Evolutionary conservation across 345 rosid species (phyloP), one percentile per base, ranked within the genome.

Genomic region (Eucalyptus rudis): DNA sequence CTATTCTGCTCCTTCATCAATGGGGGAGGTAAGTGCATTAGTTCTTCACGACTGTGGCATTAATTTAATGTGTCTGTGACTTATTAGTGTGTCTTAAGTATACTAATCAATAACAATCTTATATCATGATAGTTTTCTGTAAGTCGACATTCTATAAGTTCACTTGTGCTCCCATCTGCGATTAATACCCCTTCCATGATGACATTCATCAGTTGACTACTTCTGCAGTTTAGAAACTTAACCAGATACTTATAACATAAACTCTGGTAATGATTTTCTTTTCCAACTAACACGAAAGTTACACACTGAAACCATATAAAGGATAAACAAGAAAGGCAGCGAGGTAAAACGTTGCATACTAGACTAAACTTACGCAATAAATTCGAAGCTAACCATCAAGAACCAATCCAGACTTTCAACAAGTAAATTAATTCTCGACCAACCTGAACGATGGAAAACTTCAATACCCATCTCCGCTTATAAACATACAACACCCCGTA

Each of bases 361-460:
- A 36, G 8, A 20, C 45, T 76, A 36, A 58, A 59, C 80, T 31
- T 19, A 19, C 13, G 56, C 58, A 47, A 88, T 15, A 71, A 15
- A 31, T 33, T 43, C 29, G 51, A 84, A 85, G 62, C 85, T 47
- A 79, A 85, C 11, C 27, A n/a, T 8, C 13, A 54, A 85, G 87
- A 85, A n/a, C 50, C 87, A 85, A 86, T n/a, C n/a, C 43, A 22
- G 64, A 33, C 33, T 62, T 22, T 36, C 12, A 33, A 29, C 66
- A 19, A 10, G 52, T 15, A 27, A 83, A 83, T 36, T 43, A 22
- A 88, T 44, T 4, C 43, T 33, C 13, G 14, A 47, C 90, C 86
- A 45, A 97, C 99, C 97, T 98, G 99, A 93, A 98, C 94, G 87
- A 96, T 95, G 31, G 99, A 98, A 87, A 98, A 98, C 90, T 94